Base-by-base conservation (phyloP, 2,329 filamentous ascomycete genomes). In the Neurospora crassa region DNA sequence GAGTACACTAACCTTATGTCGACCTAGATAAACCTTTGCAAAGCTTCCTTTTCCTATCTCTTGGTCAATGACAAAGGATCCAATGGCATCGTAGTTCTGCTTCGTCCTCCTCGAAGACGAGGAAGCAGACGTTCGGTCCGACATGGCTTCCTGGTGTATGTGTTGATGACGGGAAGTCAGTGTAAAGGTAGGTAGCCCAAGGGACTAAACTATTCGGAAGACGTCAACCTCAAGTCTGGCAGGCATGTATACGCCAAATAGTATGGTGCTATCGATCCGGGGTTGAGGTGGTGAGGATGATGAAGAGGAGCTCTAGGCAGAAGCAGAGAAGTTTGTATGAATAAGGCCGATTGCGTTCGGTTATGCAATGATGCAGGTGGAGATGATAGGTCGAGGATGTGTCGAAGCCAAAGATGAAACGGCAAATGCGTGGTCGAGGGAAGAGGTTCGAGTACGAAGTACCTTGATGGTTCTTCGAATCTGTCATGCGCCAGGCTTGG, bases 11-110 rank as follows among this genome's bases (percentile, higher is more conserved):
- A 97, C 94, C 83, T 91, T 91, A 82, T 96, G 92, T 76, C 90
- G 89, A 74, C 92, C 94, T 80, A 92, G 89, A 81, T 96, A 98
- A 75, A 99, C 96, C 76, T 94, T 94, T 75, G 96, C 96, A 84
- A 98, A 99, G 84, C 96, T 98, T 74, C 96, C 96, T 83, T 96
- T 96, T 74, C 96, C 96, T 80, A 98, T 97, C 83, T 97, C 93
- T 76, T 92, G 90, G 76, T 94, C 89, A 78, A 95, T 90, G 77
- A 88, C 87, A 82, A 96, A 97, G 78, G 91, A 89, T 76, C 94
- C 93, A 77, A 96, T 80, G 73, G 78, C 74, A 76, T 80, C 81
- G 71, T 83, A 81, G 75, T 78, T 68, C n/a, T 68, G 69, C 72
- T 69, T 74, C 77, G 71, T n/a, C 72, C 76, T 75, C 77, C 75